Conservation (phyloP, 1,284 basidiomycete species). For the Xerocomus nothofagi region DNA sequence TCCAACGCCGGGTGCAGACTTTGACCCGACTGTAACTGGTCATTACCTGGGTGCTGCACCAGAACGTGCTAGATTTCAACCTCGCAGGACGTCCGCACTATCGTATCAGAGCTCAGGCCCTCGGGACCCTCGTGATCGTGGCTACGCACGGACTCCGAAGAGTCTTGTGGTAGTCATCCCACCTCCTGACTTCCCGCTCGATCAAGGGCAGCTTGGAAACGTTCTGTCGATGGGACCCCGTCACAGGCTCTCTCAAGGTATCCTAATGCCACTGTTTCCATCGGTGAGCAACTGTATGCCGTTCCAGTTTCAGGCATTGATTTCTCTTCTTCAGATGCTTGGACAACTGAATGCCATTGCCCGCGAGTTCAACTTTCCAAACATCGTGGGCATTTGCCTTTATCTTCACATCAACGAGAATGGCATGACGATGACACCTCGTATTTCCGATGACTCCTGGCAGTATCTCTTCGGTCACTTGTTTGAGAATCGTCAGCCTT, state of each 20-base stretch:
- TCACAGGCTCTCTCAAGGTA: slow-evolving; percentile 62
- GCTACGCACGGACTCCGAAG: slow-evolving; percentile 46
- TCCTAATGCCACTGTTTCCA: slow-evolving; percentile 73
- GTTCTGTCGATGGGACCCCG: slow-evolving; percentile 60
- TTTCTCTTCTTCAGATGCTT: slow-evolving; percentile 53
- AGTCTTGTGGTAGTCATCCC: slow-evolving; percentile 71
- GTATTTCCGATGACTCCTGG: slow-evolving; percentile 79
- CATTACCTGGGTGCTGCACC: slow-evolving; percentile 20
- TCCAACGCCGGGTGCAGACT: slow-evolving; percentile 19
- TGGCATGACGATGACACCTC: slow-evolving; percentile 57
- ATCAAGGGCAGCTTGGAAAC: slow-evolving; percentile 61
- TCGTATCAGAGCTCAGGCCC: slow-evolving; percentile 56
- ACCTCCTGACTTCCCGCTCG: slow-evolving; percentile 55
- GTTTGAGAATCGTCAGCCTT: slow-evolving; percentile 48
- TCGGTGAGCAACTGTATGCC: slow-evolving; percentile 50
- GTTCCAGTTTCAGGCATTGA: neutral
- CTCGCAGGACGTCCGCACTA: slow-evolving; percentile 51
- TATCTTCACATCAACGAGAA: slow-evolving; percentile 65
- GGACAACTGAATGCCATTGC: slow-evolving; percentile 74
- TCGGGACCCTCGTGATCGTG: slow-evolving; percentile 50
- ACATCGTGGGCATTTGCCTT: slow-evolving; percentile 67
- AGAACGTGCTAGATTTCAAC: slow-evolving; percentile 38
- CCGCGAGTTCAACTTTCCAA: slow-evolving; percentile 77
- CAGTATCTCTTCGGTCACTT: slow-evolving; percentile 65
- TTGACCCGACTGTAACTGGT: slow-evolving; percentile 14